Evolutionary conservation across 2,329 filamentous ascomycete genomes (phyloP).

Genomic region (Ophiostoma fasciatum): DNA sequence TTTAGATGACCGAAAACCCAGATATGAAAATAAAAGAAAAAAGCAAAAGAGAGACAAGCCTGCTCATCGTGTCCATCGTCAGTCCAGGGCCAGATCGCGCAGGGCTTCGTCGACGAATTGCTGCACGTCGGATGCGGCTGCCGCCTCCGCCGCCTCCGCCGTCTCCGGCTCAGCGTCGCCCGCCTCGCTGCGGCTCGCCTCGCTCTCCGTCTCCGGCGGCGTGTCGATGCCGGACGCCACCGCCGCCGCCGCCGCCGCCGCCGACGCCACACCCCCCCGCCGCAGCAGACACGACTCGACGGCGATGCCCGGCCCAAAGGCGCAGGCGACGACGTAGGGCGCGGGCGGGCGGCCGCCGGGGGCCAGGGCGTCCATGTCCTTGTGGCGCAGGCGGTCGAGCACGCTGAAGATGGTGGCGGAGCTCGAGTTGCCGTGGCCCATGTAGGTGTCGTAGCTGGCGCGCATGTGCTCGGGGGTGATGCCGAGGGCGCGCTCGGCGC

Average conservation of each 20-base stretch:
- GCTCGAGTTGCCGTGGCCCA: constrained; percentile 52
- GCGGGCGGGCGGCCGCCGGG: constrained; percentile 30
- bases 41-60: no score
- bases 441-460: constrained; percentile 56
- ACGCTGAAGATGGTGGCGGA: constrained; percentile 57
- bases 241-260: no score
- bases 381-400: constrained; percentile 41
- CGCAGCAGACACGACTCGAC: constrained; percentile 55
- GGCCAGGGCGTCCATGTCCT: constrained; percentile 44
- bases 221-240: constrained; percentile 29
- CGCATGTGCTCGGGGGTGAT: constrained; percentile 50
- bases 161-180: constrained; percentile 20
- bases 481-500: constrained; percentile 42
- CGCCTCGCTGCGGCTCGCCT: constrained; percentile 26
- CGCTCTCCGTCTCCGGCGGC: constrained; percentile 39
- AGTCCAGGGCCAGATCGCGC: no score
- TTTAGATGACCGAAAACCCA: no score
- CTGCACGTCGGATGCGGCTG: background rate
- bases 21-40: no score
- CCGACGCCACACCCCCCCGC: no score
- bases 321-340: constrained; percentile 50
- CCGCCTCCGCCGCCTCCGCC: background rate
- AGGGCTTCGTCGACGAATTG: no score
- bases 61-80: no score
- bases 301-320: constrained; percentile 54